A percentile compares a stretch with the other conserved stretches of the same genome.
Conservation (phyloP, 208 protist genomes). For the Crithidia bombi region DNA sequence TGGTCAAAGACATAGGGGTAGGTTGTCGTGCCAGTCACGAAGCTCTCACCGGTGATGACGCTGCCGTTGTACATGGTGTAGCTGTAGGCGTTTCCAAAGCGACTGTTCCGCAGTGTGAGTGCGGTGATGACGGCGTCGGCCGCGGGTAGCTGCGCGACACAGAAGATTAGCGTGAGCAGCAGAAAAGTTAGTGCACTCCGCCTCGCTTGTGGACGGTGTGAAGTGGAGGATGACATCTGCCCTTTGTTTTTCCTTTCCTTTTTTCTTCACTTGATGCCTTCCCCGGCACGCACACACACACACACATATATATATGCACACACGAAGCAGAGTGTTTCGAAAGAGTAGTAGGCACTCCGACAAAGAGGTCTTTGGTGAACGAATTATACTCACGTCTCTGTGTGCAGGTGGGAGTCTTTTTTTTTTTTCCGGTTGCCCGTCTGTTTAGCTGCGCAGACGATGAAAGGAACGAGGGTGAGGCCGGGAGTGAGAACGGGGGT, state of each 20-base stretch:
- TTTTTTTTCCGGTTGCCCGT: too few species aligned
- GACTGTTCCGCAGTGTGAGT: background rate
- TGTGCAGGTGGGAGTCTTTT: too few species aligned
- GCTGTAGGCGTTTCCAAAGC: slow-evolving; percentile 19
- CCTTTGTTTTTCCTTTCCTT: background rate
- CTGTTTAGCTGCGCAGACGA: too few species aligned
- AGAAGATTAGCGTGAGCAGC: background rate
- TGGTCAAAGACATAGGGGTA: slow-evolving; percentile 29
- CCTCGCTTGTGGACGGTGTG: background rate
- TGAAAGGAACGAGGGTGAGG: too few species aligned
- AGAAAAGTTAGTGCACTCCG: background rate
- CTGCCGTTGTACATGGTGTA: slow-evolving; percentile 36
- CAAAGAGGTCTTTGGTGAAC: too few species aligned
- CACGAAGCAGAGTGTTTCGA: background rate
- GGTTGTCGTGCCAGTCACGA: slow-evolving; percentile 11
- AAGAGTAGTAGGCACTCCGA: too few species aligned
- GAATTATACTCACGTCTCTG: too few species aligned
- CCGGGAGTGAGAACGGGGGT: too few species aligned
- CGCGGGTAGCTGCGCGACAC: background rate
- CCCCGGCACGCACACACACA: background rate
- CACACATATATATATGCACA: background rate
- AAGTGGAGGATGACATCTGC: background rate
- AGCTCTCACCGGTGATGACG: slow-evolving; percentile 11
- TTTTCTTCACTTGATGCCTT: background rate
- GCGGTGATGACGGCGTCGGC: slow-evolving; percentile 1